A percentile compares a stretch with the other conserved stretches of the same genome.
These are phyloP conservation scores for Auricularia sp. DNA, from an alignment of 768 basidiomycete species.

Conservation along the genomic window DNA sequence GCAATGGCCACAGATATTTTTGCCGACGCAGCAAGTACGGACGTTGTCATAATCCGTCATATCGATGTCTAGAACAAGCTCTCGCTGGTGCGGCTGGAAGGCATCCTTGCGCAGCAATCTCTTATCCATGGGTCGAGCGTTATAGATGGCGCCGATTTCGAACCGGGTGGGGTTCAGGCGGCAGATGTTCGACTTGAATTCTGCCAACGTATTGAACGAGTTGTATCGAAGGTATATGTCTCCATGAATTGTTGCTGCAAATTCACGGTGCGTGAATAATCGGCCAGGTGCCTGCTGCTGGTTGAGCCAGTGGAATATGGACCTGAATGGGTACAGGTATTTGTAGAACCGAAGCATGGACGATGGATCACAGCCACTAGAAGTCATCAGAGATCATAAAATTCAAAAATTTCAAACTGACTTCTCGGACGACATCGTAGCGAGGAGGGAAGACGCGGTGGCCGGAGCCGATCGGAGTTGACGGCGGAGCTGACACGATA, in stretches of 20 bases:
- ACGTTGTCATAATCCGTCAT: slow-evolving; percentile 98
- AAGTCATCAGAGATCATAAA: no score
- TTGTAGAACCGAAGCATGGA: slow-evolving; percentile 70
- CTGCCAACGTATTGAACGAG: slow-evolving; percentile 75
- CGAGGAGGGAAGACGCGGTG: no score
- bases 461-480: no score
- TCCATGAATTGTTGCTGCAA: slow-evolving; percentile 83
- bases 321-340: slow-evolving; percentile 88
- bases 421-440: no score
- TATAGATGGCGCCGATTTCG: slow-evolving; percentile 94
- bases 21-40: slow-evolving; percentile 88
- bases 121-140: slow-evolving; percentile 80
- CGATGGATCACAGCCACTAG: no score
- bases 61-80: slow-evolving; percentile 98
- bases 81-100: slow-evolving; percentile 69
- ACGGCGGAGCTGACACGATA: no score
- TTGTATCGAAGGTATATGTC: slow-evolving; percentile 94
- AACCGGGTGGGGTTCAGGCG: slow-evolving; percentile 84
- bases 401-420: no score
- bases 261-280: slow-evolving; percentile 88
- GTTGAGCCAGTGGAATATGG: slow-evolving; percentile 90
- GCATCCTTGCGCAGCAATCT: slow-evolving; percentile 63
- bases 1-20: slow-evolving; percentile 83
- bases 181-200: slow-evolving; percentile 84
- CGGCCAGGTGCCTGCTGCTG: slow-evolving; percentile 72